Conservation (phyloP, 2,329 filamentous ascomycete genomes). For the Blastomyces parvus region DNA sequence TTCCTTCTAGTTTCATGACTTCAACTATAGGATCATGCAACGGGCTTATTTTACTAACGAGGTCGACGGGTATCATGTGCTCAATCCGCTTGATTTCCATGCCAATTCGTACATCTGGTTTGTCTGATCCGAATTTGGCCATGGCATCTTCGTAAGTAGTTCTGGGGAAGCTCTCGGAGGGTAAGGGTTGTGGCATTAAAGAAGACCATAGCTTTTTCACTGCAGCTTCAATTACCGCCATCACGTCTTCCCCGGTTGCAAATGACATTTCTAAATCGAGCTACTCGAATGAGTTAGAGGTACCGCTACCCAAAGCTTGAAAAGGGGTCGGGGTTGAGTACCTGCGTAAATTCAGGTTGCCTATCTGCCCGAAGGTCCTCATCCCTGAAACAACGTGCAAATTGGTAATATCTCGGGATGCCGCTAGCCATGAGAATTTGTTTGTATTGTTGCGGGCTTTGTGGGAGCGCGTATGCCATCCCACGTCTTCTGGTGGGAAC, state of each 20-base stretch:
- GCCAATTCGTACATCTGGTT: conserved; percentile 75
- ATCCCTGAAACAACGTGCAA: conserved; percentile 90
- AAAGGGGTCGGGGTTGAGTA: conserved; percentile 27
- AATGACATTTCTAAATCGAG: conserved; percentile 94
- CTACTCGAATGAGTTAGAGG: conserved; percentile 33
- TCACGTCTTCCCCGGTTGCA: conserved; percentile 61
- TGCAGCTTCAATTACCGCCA: conserved; percentile 45
- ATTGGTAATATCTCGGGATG: conserved; percentile 74
- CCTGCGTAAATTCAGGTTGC: conserved; percentile 94
- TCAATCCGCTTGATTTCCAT: conserved; percentile 59
- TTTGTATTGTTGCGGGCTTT: conserved; percentile 98
- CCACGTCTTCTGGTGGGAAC: conserved; percentile 74
- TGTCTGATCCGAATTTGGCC: conserved; percentile 73
- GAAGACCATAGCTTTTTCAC: conserved; percentile 47
- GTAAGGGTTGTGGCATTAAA: conserved; percentile 38
- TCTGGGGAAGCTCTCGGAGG: conserved; percentile 43
- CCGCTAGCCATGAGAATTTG: conserved; percentile 94
- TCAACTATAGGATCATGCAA: conserved; percentile 63
- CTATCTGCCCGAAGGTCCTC: conserved; percentile 87
- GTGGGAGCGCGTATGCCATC: conserved; percentile 78
- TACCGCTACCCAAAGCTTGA: background rate
- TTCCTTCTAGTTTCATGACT: conserved; percentile 53
- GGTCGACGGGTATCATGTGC: conserved; percentile 51
- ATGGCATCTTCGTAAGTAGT: conserved; percentile 71
- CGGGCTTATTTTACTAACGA: conserved; percentile 65